Conservation (phyloP, 1,139 yeast genomes). For the Petasospora rhodanensis region DNA sequence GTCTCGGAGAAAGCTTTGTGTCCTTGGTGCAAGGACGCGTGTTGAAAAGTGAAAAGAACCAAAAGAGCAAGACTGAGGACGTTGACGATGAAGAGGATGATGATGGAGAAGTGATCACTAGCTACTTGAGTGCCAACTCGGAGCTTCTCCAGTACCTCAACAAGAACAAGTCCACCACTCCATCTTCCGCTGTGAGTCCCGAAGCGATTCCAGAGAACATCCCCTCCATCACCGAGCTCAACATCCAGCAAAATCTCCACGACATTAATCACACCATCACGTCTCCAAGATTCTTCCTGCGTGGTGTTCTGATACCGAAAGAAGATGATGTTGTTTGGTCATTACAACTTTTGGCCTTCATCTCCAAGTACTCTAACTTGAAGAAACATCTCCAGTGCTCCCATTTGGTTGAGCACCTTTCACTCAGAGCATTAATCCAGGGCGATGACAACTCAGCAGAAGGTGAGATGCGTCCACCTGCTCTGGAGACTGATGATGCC, state of each 20-base stretch:
- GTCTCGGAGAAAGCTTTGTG: constrained; percentile 13
- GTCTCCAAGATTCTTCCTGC: constrained; percentile 61
- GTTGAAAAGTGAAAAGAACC: constrained; percentile 1
- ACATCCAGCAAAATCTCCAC: constrained; percentile 15
- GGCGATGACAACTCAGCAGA: background rate
- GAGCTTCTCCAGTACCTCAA: constrained; percentile 11
- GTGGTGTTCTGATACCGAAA: constrained; percentile 77
- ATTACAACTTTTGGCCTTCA: constrained; percentile 83
- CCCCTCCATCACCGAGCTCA: constrained; percentile 7
- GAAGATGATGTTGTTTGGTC: constrained; percentile 96
- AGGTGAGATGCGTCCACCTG: constrained; percentile 8
- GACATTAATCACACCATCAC: constrained; percentile 25
- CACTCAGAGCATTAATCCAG: constrained; percentile 29
- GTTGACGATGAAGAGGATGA: background rate
- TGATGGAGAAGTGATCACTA: constrained; percentile 7
- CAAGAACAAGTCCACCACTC: too few relatives aligned
- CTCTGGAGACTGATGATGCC: constrained; percentile 11
- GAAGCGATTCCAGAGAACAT: constrained; percentile 2
- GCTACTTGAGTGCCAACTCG: constrained; percentile 7
- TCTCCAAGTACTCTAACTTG: constrained; percentile 82
- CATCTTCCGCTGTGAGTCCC: background rate
- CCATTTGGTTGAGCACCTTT: constrained; percentile 46
- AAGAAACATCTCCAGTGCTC: constrained; percentile 72
- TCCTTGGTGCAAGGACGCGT: constrained; percentile 8
- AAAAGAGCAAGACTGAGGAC: background rate